These are phyloP conservation scores for Rhizopus delemar DNA, from an alignment of 371 early-diverging fungal genomes.

Conservation along the genomic window DNA sequence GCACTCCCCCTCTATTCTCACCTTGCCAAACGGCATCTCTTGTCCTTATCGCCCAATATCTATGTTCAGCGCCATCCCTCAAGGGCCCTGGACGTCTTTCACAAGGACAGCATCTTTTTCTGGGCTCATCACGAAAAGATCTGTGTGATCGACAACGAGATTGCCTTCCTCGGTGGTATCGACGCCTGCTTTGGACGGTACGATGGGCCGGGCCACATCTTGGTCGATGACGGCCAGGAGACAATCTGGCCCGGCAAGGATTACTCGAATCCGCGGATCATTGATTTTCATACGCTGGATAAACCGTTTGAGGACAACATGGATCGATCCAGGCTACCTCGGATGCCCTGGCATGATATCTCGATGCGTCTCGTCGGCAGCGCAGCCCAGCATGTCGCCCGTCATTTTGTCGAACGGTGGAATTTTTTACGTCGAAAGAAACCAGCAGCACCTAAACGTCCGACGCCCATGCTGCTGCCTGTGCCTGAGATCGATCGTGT, in stretches of 20 bases:
- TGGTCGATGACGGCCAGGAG: conserved; percentile 61
- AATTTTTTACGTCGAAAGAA: conserved; percentile 74
- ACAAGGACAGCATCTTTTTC: conserved; percentile 66
- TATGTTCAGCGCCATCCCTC: conserved; percentile 71
- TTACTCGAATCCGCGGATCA: conserved; percentile 85
- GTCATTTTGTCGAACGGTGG: conserved; percentile 91
- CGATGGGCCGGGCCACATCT: conserved; percentile 73
- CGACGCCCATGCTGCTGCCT: conserved; percentile 69
- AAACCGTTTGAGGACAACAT: conserved; percentile 39
- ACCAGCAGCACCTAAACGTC: conserved; percentile 41
- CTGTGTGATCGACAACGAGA: conserved; percentile 74
- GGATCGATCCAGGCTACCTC: conserved; percentile 47
- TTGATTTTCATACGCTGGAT: conserved; percentile 76
- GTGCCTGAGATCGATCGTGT: conserved; percentile 56
- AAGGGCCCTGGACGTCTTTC: conserved; percentile 52
- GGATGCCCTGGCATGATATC: conserved; percentile 97
- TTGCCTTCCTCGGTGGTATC: conserved; percentile 88
- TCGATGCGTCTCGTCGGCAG: conserved; percentile 58
- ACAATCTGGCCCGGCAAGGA: conserved; percentile 80
- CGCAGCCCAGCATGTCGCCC: conserved; percentile 75
- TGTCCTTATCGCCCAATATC: conserved; percentile 63
- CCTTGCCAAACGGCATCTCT: conserved; percentile 70
- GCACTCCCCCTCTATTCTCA: conserved; percentile 78
- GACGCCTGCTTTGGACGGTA: conserved; percentile 88
- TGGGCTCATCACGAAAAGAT: conserved; percentile 84